A percentile compares a stretch with the other conserved stretches of the same genome.
Evolutionary conservation across 371 early-diverging fungal genomes (phyloP).

Genomic region (Mucor indicus): DNA sequence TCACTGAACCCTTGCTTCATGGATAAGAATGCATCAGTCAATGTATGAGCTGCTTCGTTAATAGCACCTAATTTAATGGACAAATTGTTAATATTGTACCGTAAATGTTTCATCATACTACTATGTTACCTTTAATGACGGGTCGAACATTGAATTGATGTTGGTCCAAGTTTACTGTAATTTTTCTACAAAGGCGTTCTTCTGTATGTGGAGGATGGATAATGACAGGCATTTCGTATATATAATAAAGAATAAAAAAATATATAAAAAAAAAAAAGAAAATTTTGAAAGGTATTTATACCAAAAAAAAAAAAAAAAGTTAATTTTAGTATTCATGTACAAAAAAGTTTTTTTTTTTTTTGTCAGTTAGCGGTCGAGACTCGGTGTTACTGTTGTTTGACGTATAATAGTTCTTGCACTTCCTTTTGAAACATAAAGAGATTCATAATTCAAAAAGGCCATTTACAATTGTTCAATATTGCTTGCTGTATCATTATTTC

Average conservation of each 20-base stretch:
- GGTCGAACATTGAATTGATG: conserved; percentile 22
- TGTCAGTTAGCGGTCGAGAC: no score
- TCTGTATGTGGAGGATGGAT: no score
- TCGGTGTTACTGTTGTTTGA: no score
- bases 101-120: no score
- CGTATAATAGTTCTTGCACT: no score
- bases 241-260: neutral
- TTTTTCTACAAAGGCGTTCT: conserved; percentile 12
- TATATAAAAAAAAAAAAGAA: neutral
- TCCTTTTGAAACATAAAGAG: no score
- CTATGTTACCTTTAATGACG: conserved; percentile 26
- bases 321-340: no score
- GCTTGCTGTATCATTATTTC: no score
- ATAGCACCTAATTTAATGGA: conserved; percentile 29
- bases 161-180: conserved; percentile 16
- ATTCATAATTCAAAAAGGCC: no score
- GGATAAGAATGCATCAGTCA: conserved; percentile 31
- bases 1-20: conserved; percentile 22
- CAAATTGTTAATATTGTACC: neutral
- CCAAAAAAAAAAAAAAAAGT: no score
- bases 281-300: neutral
- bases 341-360: no score
- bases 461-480: no score
- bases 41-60: conserved; percentile 42
- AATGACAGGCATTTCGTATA: conserved; percentile 9